Conservation (phyloP, 345 rosid genomes). For the Xanthoceras sorbifolium region DNA sequence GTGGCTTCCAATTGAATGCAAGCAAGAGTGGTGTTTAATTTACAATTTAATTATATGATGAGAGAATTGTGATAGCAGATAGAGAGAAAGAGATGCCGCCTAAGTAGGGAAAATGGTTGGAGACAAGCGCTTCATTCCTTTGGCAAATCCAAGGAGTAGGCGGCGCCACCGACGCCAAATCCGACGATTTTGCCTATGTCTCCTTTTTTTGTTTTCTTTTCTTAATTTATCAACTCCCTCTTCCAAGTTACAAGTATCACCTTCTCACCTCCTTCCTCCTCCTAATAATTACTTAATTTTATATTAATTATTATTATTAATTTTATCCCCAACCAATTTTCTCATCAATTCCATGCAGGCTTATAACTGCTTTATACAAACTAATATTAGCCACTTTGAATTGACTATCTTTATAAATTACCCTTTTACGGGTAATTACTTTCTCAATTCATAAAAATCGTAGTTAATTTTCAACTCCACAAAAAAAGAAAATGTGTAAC, state of each 20-base stretch:
- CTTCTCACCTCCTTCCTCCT: neutral
- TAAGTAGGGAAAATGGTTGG: constrained; percentile 1
- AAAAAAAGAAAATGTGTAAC: neutral
- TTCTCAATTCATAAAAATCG: neutral
- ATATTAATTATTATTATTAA: neutral
- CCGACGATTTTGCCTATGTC: constrained; percentile 51
- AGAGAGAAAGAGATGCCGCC: constrained; percentile 24
- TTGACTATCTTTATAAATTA: too few species aligned
- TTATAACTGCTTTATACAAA: neutral
- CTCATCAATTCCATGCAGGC: neutral
- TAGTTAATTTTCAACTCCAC: too few species aligned
- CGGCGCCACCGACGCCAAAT: constrained; percentile 57
- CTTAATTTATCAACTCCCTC: neutral
- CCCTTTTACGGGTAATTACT: neutral
- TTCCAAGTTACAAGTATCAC: too few species aligned
- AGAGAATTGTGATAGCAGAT: neutral
- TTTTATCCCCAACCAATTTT: neutral
- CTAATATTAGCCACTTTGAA: neutral
- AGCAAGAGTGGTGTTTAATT: neutral
- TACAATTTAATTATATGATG: neutral
- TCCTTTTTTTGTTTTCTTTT: constrained; percentile 23
- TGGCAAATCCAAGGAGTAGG: constrained; percentile 59
- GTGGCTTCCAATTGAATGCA: neutral
- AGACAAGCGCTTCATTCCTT: constrained; percentile 45
- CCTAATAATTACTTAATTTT: neutral